Evolutionary conservation across 257 asterid genomes (phyloP).

Genomic region (Striga asiatica): DNA sequence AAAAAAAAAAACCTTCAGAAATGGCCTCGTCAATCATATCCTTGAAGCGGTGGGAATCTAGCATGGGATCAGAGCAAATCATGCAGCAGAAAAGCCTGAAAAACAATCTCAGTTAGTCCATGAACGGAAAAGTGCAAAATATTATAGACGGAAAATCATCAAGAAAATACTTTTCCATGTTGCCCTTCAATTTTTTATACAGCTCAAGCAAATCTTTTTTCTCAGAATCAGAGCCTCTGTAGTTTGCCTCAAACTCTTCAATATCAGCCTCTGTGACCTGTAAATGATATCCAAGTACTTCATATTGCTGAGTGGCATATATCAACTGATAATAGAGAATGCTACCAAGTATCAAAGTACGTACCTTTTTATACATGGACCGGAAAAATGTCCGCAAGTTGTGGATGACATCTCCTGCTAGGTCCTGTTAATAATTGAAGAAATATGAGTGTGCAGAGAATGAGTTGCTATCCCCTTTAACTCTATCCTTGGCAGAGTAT

Average conservation of each 20-base stretch:
- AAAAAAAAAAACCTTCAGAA: slow-evolving; percentile 40
- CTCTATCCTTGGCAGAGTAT: no score
- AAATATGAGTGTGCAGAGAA: no score
- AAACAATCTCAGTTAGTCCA: slow-evolving; percentile 3
- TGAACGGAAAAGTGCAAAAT: neutral
- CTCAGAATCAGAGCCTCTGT: slow-evolving; percentile 85
- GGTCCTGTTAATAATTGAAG: slow-evolving; percentile 41
- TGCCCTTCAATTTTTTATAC: slow-evolving; percentile 61
- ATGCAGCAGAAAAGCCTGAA: slow-evolving; percentile 86
- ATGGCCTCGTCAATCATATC: slow-evolving; percentile 76
- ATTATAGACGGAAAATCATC: neutral
- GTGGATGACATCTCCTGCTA: slow-evolving; percentile 68
- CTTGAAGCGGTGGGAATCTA: slow-evolving; percentile 95
- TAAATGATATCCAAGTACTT: slow-evolving; percentile 5
- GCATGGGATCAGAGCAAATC: slow-evolving; percentile 74
- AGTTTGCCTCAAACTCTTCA: slow-evolving; percentile 82
- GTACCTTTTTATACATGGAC: slow-evolving; percentile 67
- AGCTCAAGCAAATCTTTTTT: slow-evolving; percentile 72
- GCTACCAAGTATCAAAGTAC: neutral
- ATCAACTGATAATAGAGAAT: neutral
- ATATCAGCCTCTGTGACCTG: slow-evolving; percentile 86
- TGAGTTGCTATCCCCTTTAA: no score
- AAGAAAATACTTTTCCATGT: slow-evolving; percentile 58
- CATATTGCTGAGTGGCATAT: neutral
- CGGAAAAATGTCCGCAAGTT: slow-evolving; percentile 68